A percentile compares a stretch with the other conserved stretches of the same genome.
These are phyloP conservation scores for Straminergon stramineum DNA, from an alignment of 225 moss, liverwort and hornwort species.

Conservation along the genomic window DNA sequence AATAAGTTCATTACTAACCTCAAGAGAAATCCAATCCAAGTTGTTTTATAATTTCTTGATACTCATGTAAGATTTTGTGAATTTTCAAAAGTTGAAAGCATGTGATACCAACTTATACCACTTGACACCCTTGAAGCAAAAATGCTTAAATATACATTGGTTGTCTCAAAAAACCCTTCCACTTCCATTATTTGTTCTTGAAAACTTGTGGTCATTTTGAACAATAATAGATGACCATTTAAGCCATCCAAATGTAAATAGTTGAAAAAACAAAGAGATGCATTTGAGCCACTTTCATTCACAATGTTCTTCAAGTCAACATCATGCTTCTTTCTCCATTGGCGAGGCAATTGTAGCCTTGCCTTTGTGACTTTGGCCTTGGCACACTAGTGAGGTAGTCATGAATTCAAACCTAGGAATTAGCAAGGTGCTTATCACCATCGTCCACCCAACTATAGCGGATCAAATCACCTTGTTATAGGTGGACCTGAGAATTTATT, in stretches of 20 bases:
- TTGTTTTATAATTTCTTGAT: fast-evolving
- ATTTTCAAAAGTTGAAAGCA: background rate
- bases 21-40: background rate
- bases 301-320: background rate
- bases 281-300: background rate
- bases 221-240: no score
- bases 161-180: background rate
- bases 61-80: background rate
- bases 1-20: background rate
- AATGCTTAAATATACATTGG: background rate
- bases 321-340: background rate
- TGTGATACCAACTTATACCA: background rate
- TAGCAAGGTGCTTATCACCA: background rate
- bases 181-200: background rate
- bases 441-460: background rate
- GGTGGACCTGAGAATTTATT: fast-evolving
- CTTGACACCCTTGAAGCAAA: background rate
- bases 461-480: background rate
- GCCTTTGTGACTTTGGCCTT: background rate
- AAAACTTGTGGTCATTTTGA: background rate
- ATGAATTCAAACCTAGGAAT: fast-evolving
- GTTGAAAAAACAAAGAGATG: background rate
- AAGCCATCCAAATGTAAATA: background rate
- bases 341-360: background rate
- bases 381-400: fast-evolving